Percentiles rank a stretch among this genome's conserved stretches.
Conservation (phyloP, 371 early-diverging fungal species). For the Gilbertella persicaria region DNA sequence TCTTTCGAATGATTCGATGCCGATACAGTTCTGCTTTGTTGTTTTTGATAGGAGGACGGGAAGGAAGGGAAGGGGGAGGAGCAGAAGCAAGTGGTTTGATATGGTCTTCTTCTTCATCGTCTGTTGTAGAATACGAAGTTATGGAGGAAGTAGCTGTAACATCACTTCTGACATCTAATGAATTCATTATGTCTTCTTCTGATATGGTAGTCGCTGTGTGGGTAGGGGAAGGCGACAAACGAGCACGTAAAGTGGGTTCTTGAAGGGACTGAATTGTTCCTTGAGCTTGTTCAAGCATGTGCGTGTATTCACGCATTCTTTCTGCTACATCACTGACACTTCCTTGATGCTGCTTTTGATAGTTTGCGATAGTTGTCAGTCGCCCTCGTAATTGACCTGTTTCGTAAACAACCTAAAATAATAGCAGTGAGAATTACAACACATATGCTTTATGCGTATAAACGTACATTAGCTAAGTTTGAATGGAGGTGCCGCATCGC, state of each 20-base stretch:
- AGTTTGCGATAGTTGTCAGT: conserved; percentile 45
- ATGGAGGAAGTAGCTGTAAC: neutral
- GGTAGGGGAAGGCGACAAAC: neutral
- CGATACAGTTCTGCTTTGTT: conserved; percentile 33
- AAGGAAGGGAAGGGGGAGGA: neutral
- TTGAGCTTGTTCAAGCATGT: conserved; percentile 58
- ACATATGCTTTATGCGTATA: neutral
- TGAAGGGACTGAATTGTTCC: conserved; percentile 52
- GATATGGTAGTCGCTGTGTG: neutral
- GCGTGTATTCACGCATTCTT: conserved; percentile 55
- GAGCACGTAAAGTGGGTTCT: conserved; percentile 9
- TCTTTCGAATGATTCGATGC: conserved; percentile 43
- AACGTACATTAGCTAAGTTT: conserved; percentile 54
- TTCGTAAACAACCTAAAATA: conserved; percentile 49
- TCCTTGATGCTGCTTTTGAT: conserved; percentile 53
- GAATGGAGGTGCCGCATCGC: conserved; percentile 58
- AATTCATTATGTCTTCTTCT: conserved; percentile 1
- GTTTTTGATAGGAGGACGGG: neutral
- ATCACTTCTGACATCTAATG: neutral
- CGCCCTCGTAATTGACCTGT: conserved; percentile 52
- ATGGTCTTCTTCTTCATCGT: conserved; percentile 8
- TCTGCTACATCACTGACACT: conserved; percentile 54
- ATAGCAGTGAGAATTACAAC: no score
- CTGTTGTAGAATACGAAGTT: neutral
- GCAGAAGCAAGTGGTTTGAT: neutral